Base-by-base conservation (phyloP, 306 rosid species). In the Luffa acutangula region DNA sequence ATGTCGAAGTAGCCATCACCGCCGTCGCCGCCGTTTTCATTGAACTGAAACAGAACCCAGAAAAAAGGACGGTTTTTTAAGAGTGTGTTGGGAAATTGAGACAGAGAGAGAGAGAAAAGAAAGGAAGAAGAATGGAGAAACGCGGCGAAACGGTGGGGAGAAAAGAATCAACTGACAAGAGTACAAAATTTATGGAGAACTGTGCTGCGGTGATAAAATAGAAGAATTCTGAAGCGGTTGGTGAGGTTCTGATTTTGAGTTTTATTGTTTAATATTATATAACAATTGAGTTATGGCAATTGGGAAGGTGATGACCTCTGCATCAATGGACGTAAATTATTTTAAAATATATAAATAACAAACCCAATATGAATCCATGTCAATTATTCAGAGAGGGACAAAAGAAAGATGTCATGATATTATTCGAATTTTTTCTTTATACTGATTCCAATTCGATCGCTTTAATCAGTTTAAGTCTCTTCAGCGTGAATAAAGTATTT, bases 121-220 rank as follows among this genome's bases (percentile, higher is more conserved):
- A 12, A 14, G 20, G 21, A 33, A 5, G 46, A 69, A 42, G 33
- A 69, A 20, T 9, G 77, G 42, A 4, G 31, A 15, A 25, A 72
- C 77, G 77, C 77, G 77, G 58, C 77, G 77, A 72, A 46, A 72
- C 77, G 58, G 77, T 46, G 57, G 77, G 6, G 13, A 20, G 36
- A n/a, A 48, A 3, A 25, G 41, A 21, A 7, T 12, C 5, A 18
- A 20, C 7, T 4, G 9, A 12, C 6, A 45, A 71, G 11, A 12
- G 57, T 46, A 46, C 9, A 45, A 46, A 72, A 46, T 13, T 4
- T 66, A 10, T 49, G 54, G 18, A n/a, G 17, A 62, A 62, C 33
- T 59, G 14, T 66, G 7, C 6, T 3, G 49, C 9, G 76, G n/a
- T 25, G 54, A 70, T 43, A 5, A 21, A 71, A 3, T 43, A 71